Conservation (phyloP, 345 rosid genomes). For the Brassica napus region DNA sequence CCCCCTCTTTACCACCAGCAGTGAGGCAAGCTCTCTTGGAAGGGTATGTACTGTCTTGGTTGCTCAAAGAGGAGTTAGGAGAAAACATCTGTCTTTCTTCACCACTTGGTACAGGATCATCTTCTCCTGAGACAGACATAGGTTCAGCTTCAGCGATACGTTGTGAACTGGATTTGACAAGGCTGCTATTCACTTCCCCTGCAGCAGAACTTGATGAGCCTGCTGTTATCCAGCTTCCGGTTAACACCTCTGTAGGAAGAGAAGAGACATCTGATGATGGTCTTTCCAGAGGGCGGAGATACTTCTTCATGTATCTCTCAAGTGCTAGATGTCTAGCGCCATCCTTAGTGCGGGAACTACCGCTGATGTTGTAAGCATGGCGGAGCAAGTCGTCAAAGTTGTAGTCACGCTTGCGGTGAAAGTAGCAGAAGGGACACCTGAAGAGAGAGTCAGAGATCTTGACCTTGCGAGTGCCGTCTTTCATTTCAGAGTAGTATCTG, state of each 20-base stretch:
- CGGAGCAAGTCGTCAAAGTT: slow-evolving; percentile 40
- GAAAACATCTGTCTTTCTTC: not conserved
- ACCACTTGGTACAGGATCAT: slow-evolving; percentile 7
- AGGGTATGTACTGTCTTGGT: slow-evolving; percentile 1
- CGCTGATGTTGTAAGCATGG: slow-evolving; percentile 44
- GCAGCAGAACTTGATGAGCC: not conserved
- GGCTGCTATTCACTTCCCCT: not conserved
- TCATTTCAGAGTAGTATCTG: slow-evolving; percentile 48
- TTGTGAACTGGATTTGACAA: slow-evolving; percentile 3
- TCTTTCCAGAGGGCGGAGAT: slow-evolving; percentile 34
- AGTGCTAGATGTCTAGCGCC: slow-evolving; percentile 52
- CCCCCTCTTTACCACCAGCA: slow-evolving; percentile 20
- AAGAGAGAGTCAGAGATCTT: slow-evolving; percentile 41
- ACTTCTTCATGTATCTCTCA: slow-evolving; percentile 45
- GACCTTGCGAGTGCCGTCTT: slow-evolving; percentile 38
- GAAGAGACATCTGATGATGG: not conserved
- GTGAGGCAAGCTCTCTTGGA: slow-evolving; percentile 17
- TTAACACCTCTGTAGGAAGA: not conserved
- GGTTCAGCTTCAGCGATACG: slow-evolving; percentile 1
- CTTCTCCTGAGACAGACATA: slow-evolving; percentile 7
- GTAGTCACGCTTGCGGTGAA: slow-evolving; percentile 42
- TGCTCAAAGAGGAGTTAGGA: not conserved
- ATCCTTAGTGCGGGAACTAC: slow-evolving; percentile 23
- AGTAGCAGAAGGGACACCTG: slow-evolving; percentile 57
- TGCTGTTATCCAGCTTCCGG: not conserved